Evolutionary conservation across 2,329 filamentous ascomycete genomes (phyloP), one percentile per base, ranked within the genome.

Genomic region (Pezicula neosporulosa): DNA sequence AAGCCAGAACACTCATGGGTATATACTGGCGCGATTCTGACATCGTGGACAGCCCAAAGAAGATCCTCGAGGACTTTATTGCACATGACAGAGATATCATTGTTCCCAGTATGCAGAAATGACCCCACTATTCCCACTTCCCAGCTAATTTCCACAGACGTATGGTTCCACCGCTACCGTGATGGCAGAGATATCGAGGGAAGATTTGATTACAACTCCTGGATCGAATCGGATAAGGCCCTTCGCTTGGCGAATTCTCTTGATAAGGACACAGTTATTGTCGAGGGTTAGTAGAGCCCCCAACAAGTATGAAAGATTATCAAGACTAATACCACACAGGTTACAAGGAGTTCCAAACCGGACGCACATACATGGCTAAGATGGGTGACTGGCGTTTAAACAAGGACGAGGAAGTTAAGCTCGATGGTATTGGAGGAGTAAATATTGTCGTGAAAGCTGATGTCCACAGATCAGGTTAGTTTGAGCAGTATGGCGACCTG

Each of bases 181-280:
- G 75, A 84, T 66, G 77, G 81, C 58, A 82, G 93, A 60, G 93
- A 99, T 67, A 93, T 97, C 60, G 94, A 99, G 74, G 94, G 94
- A 57, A 85, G 90, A 80, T 99, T 97, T 67, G 94, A 99, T 69
- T 99, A 99, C 76, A 99, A 99, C 72, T 97, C 94, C 1, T 99
- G 94, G 94, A 82, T 96, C 62, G 94, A 99, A 73, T 93, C 93
- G 9, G 86, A 92, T 47, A 88, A 93, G 70, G 91, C 82, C 44
- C 82, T 87, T 53, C 87, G 85, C 64, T 79, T 97, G 49, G 78
- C 86, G n/a, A 74, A 80, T 6, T 82, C 75, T 48, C 77, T 97
- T 18, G 80, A 87, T 59, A 92, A 90, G 66, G 85, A 97, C 63
- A 77, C 89, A 19, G 79, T 99, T 52, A 78, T 99, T 28, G 94